Percentiles rank a stretch among this genome's conserved stretches.
phyloP scores from a whole-genome alignment of 306 rosid genomes.

The Castanopsis chinensis region DNA sequence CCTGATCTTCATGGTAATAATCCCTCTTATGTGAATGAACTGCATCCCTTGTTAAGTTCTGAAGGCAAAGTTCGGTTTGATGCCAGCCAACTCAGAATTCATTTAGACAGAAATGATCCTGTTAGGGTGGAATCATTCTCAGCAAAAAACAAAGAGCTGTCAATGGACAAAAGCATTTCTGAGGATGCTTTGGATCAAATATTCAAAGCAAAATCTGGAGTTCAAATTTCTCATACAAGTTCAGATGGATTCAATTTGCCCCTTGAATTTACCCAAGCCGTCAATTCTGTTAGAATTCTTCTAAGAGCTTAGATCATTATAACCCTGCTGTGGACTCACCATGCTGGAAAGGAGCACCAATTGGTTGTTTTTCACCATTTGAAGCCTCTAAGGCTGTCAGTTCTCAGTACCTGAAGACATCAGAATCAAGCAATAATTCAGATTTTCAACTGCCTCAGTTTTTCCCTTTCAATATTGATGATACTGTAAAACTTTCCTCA shows the following conservation, averaged over 20 bases:
- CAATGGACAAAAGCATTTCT: slow-evolving; percentile 28
- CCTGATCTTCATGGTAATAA: slow-evolving; percentile 30
- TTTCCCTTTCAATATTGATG: slow-evolving; percentile 26
- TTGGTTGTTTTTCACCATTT: slow-evolving; percentile 41
- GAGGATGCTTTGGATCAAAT: slow-evolving; percentile 32
- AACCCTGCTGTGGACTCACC: slow-evolving; percentile 89
- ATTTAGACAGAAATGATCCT: slow-evolving; percentile 48
- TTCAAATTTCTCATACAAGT: slow-evolving; percentile 33
- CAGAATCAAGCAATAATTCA: slow-evolving; percentile 29
- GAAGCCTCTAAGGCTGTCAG: slow-evolving; percentile 32
- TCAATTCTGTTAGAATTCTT: slow-evolving; percentile 44
- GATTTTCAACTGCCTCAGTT: slow-evolving; percentile 37
- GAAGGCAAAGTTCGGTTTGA: slow-evolving; percentile 33
- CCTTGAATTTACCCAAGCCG: slow-evolving; percentile 33
- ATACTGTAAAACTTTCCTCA: slow-evolving; percentile 27
- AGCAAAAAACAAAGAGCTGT: slow-evolving; percentile 37
- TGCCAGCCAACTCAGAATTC: slow-evolving; percentile 37
- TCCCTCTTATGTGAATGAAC: slow-evolving; percentile 30
- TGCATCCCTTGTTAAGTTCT: slow-evolving; percentile 25
- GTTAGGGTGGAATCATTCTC: slow-evolving; percentile 19
- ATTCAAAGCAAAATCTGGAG: slow-evolving; percentile 38
- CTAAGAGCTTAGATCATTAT: slow-evolving; percentile 57
- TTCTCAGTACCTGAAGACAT: slow-evolving; percentile 33
- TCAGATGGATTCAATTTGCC: slow-evolving; percentile 41
- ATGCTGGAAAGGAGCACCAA: slow-evolving; percentile 91